A percentile compares a stretch with the other conserved stretches of the same genome.
Evolutionary conservation across 345 rosid genomes (phyloP).

Genomic region (Orychophragmus violaceus): DNA sequence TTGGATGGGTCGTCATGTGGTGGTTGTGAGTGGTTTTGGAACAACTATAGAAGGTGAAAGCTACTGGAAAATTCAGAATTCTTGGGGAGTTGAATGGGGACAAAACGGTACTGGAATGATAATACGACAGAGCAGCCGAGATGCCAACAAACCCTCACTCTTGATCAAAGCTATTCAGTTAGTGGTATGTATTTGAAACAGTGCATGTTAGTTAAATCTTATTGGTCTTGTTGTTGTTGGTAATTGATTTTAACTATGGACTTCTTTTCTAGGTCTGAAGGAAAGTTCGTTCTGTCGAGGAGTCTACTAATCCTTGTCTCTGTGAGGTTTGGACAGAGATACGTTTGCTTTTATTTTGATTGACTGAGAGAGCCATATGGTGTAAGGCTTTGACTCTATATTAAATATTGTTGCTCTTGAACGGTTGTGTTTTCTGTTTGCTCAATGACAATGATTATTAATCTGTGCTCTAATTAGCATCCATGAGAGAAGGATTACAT

Average conservation of each 20-base stretch:
- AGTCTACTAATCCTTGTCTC: too few species aligned
- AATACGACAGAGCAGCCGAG: not conserved
- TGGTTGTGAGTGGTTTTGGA: not conserved
- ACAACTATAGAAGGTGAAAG: not conserved
- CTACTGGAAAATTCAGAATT: not conserved
- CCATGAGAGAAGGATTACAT: slow-evolving; percentile 56
- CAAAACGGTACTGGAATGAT: not conserved
- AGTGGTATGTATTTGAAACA: not conserved
- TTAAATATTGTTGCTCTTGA: too few species aligned
- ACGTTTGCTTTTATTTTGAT: too few species aligned
- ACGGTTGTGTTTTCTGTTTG: too few species aligned
- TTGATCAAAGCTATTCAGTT: not conserved
- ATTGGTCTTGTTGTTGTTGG: not conserved
- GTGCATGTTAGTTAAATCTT: not conserved
- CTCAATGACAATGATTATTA: too few species aligned
- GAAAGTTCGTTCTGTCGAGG: too few species aligned
- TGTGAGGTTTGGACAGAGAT: too few species aligned
- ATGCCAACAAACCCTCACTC: not conserved
- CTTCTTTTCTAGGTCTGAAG: not conserved
- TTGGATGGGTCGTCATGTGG: not conserved
- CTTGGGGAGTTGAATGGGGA: not conserved
- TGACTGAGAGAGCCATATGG: too few species aligned
- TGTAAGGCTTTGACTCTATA: too few species aligned
- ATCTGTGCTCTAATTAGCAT: too few species aligned
- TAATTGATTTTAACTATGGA: not conserved